A percentile compares a stretch with the other conserved stretches of the same genome.
phyloP scores from a whole-genome alignment of 441 rosid species.

The Bocquillonia castaneifolia region DNA sequence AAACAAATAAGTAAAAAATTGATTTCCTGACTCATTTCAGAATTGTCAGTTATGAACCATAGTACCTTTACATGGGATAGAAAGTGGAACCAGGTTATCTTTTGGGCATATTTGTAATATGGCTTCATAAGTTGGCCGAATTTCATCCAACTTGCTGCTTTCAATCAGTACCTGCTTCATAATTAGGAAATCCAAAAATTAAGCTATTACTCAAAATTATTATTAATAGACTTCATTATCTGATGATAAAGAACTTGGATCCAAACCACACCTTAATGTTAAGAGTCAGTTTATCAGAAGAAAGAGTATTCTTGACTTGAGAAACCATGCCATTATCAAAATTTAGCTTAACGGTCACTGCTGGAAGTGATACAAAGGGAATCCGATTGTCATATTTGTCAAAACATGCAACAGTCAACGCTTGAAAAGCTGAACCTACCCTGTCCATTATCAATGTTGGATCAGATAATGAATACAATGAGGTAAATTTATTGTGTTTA shows the following conservation, averaged over 20 bases:
- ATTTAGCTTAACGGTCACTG: slow-evolving; percentile 32
- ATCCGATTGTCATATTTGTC: slow-evolving; percentile 50
- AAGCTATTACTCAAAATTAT: neutral
- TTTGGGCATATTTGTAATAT: slow-evolving; percentile 35
- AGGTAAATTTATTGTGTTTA: neutral
- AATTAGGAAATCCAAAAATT: slow-evolving; percentile 8
- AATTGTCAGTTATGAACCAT: neutral
- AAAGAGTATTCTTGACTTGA: slow-evolving; percentile 31
- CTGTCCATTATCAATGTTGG: slow-evolving; percentile 29
- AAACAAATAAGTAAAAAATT: neutral
- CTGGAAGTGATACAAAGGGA: slow-evolving; percentile 37
- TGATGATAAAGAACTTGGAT: neutral
- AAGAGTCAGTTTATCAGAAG: slow-evolving; percentile 30
- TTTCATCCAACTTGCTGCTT: slow-evolving; percentile 39
- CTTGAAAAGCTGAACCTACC: slow-evolving; percentile 49
- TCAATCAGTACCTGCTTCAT: slow-evolving; percentile 42
- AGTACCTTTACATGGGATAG: slow-evolving; percentile 55
- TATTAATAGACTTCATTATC: neutral
- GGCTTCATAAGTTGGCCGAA: slow-evolving; percentile 46
- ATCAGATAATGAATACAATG: neutral
- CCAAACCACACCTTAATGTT: slow-evolving; percentile 39
- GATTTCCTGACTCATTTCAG: neutral
- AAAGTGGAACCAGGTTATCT: slow-evolving; percentile 33
- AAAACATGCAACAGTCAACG: slow-evolving; percentile 37
- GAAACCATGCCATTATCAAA: slow-evolving; percentile 11